Percentiles rank a stretch among this genome's conserved stretches.
Evolutionary conservation across 306 rosid genomes (phyloP).

Genomic region (Prosopis cineraria): DNA sequence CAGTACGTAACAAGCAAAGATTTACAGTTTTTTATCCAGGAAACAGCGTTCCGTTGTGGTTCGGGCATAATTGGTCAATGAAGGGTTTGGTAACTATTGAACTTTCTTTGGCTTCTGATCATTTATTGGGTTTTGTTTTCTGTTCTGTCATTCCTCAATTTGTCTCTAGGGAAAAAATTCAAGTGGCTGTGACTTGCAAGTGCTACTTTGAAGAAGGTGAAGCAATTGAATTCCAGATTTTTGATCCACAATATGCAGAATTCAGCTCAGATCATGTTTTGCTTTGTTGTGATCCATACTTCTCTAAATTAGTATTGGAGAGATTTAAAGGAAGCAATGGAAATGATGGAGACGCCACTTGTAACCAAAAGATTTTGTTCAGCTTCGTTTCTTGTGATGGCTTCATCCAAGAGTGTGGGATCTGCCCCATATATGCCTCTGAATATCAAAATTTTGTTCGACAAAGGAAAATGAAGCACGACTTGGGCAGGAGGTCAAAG

Average conservation of each 20-base stretch:
- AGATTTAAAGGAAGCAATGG: not conserved
- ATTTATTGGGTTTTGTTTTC: not conserved
- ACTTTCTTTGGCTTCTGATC: not conserved
- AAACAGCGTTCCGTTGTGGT: constrained; percentile 21
- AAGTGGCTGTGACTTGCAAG: not conserved
- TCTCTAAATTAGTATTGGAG: not conserved
- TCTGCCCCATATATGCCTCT: not conserved
- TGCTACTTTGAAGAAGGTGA: constrained; percentile 2
- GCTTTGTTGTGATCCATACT: not conserved
- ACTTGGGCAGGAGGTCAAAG: not conserved
- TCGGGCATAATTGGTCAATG: not conserved
- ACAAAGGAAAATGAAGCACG: not conserved
- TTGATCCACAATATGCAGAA: not conserved
- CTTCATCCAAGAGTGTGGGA: not conserved
- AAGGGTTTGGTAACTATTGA: not conserved
- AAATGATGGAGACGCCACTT: not conserved
- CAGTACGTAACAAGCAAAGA: not conserved
- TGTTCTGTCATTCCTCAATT: not conserved
- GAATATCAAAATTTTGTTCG: not conserved
- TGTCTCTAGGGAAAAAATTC: not conserved
- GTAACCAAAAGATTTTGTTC: not conserved
- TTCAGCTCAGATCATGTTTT: constrained; percentile 31
- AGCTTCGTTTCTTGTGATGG: not conserved
- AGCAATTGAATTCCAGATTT: not conserved
- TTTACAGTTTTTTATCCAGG: constrained; percentile 28